Conservation (phyloP, 768 basidiomycete genomes). For the Rhodotorula babjevae region DNA sequence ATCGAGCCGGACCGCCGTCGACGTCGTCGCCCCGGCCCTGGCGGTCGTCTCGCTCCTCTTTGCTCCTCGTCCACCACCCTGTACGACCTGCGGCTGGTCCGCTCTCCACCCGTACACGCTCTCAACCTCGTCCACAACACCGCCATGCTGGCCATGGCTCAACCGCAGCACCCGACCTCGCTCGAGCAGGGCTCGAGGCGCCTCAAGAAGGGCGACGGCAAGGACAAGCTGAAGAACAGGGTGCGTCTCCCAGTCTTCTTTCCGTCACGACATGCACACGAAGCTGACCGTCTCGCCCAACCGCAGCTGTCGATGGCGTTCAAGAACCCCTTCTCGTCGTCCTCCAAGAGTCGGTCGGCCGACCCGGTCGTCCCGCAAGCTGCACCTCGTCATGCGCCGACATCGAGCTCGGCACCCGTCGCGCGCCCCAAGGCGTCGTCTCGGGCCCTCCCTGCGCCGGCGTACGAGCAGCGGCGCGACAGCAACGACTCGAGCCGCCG, state of each 20-base stretch:
- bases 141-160: not conserved
- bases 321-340: slow-evolving; percentile 18
- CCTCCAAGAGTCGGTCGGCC: slow-evolving; percentile 1
- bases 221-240: slow-evolving; percentile 29
- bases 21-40: too few species aligned
- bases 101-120: not conserved
- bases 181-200: slow-evolving; percentile 25
- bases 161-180: not conserved
- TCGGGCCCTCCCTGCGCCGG: not conserved
- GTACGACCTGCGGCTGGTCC: not conserved
- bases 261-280: too few species aligned
- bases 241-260: not conserved
- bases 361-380: not conserved
- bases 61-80: not conserved
- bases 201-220: slow-evolving; percentile 11
- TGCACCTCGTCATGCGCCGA: not conserved
- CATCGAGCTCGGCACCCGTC: not conserved
- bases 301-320: slow-evolving; percentile 23
- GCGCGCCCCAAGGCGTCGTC: not conserved
- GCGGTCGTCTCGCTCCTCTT: not conserved
- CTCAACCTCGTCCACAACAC: not conserved
- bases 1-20: too few species aligned
- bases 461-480: not conserved
- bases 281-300: not conserved
- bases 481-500: not conserved